Evolutionary conservation across 768 basidiomycete species (phyloP).

Genomic region (Suillus decipiens): DNA sequence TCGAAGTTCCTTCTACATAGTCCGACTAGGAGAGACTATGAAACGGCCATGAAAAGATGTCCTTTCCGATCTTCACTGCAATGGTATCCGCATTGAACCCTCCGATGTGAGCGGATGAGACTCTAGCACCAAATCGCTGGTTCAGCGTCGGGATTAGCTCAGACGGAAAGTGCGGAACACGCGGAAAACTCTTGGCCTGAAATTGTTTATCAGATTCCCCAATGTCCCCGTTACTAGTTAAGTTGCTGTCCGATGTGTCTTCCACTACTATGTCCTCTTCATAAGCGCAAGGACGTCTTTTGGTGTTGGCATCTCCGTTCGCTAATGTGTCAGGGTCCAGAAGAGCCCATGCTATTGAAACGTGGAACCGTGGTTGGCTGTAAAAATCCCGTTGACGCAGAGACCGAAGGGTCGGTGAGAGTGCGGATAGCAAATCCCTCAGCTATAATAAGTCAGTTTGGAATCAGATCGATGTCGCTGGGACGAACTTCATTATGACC

Average conservation of each 20-base stretch:
- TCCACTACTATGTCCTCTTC: not conserved
- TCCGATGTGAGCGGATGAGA: conserved; percentile 46
- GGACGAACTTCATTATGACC: conserved; percentile 72
- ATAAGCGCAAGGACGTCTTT: not conserved
- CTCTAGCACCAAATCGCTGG: conserved; percentile 40
- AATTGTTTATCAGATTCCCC: not conserved
- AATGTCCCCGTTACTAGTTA: not conserved
- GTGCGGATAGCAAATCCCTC: conserved; percentile 47
- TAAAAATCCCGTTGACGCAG: conserved; percentile 84
- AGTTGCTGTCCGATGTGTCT: conserved; percentile 4
- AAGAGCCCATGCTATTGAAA: conserved; percentile 87
- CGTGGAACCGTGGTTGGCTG: conserved; percentile 78
- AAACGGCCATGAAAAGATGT: conserved; percentile 51
- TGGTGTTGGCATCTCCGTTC: not conserved
- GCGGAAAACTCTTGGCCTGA: conserved; percentile 36
- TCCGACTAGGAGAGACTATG: conserved; percentile 6
- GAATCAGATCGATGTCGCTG: not conserved
- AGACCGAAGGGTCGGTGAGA: conserved; percentile 57
- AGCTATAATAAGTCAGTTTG: conserved; percentile 48
- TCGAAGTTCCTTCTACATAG: too few relatives aligned
- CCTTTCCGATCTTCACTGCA: conserved; percentile 72
- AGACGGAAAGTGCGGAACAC: conserved; percentile 53
- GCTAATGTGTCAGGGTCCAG: conserved; percentile 38
- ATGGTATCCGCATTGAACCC: conserved; percentile 55
- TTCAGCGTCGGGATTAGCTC: conserved; percentile 53